Evolutionary conservation across 2,329 filamentous ascomycete genomes (phyloP).

Genomic region (Dactylellina parvicollis): DNA sequence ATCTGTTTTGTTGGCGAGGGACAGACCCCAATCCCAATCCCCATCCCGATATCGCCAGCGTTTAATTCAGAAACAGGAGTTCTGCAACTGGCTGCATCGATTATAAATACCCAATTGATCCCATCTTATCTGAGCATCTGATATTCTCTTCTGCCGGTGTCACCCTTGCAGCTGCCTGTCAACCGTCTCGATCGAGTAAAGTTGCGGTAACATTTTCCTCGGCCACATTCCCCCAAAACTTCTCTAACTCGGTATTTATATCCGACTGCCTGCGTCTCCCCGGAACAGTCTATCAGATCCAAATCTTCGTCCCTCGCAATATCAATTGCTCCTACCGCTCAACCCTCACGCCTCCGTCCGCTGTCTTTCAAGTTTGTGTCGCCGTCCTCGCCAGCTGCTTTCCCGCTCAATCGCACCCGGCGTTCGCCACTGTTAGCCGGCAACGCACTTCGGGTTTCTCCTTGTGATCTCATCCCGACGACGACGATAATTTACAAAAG

Average conservation of each 20-base stretch:
- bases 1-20: not conserved
- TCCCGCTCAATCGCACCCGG: constrained; percentile 1
- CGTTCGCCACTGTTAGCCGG: constrained; percentile 36
- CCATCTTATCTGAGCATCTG: constrained; percentile 49
- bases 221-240: constrained; percentile 21
- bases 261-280: not conserved
- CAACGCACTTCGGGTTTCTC: constrained; percentile 33
- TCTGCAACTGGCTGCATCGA: no score
- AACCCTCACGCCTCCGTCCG: not conserved
- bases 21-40: not conserved
- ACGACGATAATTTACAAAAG: constrained; percentile 10
- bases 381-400: not conserved
- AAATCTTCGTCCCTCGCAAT: not conserved
- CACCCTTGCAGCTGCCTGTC: not conserved
- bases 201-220: constrained; percentile 22
- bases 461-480: constrained; percentile 11
- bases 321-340: not conserved
- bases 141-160: constrained; percentile 15
- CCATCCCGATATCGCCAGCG: not conserved
- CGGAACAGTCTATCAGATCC: constrained; percentile 24
- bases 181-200: not conserved
- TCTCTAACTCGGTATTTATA: constrained; percentile 1
- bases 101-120: not conserved
- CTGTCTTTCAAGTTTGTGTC: not conserved
- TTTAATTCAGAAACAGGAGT: no score